Conservation (phyloP, 2,329 filamentous ascomycete genomes). For the Neocucurbitaria cava region DNA sequence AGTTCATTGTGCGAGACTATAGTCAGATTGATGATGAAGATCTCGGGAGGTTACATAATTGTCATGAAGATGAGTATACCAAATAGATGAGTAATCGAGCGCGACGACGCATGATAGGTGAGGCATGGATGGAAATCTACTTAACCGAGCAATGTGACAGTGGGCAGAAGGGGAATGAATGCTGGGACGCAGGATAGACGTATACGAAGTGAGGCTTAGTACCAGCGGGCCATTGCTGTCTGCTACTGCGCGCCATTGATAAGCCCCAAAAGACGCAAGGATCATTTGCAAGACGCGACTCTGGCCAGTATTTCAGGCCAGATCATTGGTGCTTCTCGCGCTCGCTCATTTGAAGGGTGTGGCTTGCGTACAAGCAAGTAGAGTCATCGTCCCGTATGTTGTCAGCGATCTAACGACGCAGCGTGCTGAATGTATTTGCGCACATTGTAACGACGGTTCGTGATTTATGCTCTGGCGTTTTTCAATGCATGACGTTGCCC, state of each 20-base stretch:
- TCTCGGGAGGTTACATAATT: too few relatives aligned
- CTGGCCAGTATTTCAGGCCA: slow-evolving; percentile 10
- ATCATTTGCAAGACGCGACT: slow-evolving; percentile 8
- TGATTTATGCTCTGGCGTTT: not conserved
- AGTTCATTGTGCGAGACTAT: slow-evolving; percentile 1
- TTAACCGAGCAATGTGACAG: slow-evolving; percentile 1
- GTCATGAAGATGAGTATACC: slow-evolving; percentile 4
- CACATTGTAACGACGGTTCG: slow-evolving; percentile 5
- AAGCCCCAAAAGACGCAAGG: slow-evolving; percentile 23
- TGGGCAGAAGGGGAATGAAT: not conserved
- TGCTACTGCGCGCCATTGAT: slow-evolving; percentile 21
- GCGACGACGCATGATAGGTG: not conserved
- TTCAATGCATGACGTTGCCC: not conserved
- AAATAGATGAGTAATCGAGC: not conserved
- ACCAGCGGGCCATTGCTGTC: not conserved
- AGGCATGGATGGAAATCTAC: slow-evolving; percentile 7
- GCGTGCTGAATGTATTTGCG: slow-evolving; percentile 17
- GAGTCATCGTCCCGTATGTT: slow-evolving; percentile 12
- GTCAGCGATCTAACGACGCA: slow-evolving; percentile 27
- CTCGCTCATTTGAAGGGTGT: slow-evolving; percentile 10
- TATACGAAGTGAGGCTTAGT: not conserved
- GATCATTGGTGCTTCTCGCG: slow-evolving; percentile 1
- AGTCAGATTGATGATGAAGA: not conserved
- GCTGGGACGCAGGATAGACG: not conserved
- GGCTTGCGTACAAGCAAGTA: slow-evolving; percentile 15